phyloP scores from a whole-genome alignment of 2,329 filamentous ascomycete species.

The Fusarium torulosum region DNA sequence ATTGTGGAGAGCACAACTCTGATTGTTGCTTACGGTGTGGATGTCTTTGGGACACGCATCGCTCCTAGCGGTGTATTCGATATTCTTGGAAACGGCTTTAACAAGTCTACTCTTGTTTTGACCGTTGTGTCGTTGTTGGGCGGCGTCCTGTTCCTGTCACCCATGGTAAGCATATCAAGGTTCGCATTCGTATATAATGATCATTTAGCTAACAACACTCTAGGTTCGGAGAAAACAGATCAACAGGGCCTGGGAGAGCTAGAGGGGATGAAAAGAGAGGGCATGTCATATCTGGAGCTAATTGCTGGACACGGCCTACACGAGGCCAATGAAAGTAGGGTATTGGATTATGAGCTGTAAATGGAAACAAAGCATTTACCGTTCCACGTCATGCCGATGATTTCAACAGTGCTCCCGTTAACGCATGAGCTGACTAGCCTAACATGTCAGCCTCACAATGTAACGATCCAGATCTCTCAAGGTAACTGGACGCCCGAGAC shows the following conservation, averaged over 20 bases:
- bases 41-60: slow-evolving; percentile 88
- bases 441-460: slow-evolving; percentile 31
- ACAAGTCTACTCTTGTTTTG: slow-evolving; percentile 84
- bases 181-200: not conserved
- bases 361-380: slow-evolving; percentile 38
- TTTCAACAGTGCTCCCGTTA: not conserved
- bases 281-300: slow-evolving; percentile 37
- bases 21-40: slow-evolving; percentile 87
- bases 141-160: slow-evolving; percentile 82
- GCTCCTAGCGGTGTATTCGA: slow-evolving; percentile 93
- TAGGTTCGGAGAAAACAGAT: slow-evolving; percentile 76
- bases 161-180: slow-evolving; percentile 76
- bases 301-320: slow-evolving; percentile 27
- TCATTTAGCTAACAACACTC: slow-evolving; percentile 50
- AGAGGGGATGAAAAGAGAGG: slow-evolving; percentile 33
- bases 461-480: slow-evolving; percentile 20
- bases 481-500: not conserved
- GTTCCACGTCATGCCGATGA: slow-evolving; percentile 2
- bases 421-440: slow-evolving; percentile 17
- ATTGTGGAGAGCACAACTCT: slow-evolving; percentile 92
- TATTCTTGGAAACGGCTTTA: slow-evolving; percentile 92
- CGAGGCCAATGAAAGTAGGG: slow-evolving; percentile 25
- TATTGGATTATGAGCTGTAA: slow-evolving; percentile 41
- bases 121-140: slow-evolving; percentile 85
- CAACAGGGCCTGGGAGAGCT: slow-evolving; percentile 70